A percentile compares a stretch with the other conserved stretches of the same genome.
Conservation (phyloP, 139 green algal species). For the Haematococcus lacustris region DNA sequence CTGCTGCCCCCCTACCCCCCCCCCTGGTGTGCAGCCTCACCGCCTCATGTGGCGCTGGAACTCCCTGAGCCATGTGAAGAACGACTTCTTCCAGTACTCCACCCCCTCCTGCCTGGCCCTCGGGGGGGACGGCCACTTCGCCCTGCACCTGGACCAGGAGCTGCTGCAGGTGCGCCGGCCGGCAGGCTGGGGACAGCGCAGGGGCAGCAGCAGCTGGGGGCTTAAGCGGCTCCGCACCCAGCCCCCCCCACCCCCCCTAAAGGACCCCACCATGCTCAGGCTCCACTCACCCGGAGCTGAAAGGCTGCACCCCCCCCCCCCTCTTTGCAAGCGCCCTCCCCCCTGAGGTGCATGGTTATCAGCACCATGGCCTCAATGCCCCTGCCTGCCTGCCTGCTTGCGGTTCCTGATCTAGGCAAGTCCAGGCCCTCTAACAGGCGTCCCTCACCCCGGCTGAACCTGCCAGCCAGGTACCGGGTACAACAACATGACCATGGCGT, state of each 20-base stretch:
- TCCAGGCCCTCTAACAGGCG: not conserved
- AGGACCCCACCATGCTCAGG: not conserved
- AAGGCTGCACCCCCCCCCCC: not conserved
- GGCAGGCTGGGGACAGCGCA: too few species aligned
- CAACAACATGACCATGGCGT: not conserved
- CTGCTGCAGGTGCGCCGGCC: constrained; percentile 33
- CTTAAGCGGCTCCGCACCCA: not conserved
- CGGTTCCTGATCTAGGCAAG: not conserved
- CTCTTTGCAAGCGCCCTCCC: not conserved
- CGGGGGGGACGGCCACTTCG: constrained; percentile 61
- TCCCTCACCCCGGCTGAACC: not conserved
- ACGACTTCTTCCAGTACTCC: constrained; percentile 75
- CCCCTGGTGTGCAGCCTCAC: constrained; percentile 48
- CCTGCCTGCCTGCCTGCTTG: too few species aligned
- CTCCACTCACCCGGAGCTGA: not conserved
- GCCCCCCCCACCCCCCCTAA: not conserved
- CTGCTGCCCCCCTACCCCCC: too few species aligned
- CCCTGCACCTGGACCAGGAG: constrained; percentile 69
- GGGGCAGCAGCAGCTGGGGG: not conserved
- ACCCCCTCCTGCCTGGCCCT: constrained; percentile 49
- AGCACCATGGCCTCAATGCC: too few species aligned
- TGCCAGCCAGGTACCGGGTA: not conserved
- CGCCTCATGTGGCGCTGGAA: constrained; percentile 45
- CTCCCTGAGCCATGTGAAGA: constrained; percentile 33
- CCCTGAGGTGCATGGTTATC: not conserved